A percentile compares a stretch with the other conserved stretches of the same genome.
phyloP scores from a whole-genome alignment of 306 rosid genomes.

The Abrus pulchellus region DNA sequence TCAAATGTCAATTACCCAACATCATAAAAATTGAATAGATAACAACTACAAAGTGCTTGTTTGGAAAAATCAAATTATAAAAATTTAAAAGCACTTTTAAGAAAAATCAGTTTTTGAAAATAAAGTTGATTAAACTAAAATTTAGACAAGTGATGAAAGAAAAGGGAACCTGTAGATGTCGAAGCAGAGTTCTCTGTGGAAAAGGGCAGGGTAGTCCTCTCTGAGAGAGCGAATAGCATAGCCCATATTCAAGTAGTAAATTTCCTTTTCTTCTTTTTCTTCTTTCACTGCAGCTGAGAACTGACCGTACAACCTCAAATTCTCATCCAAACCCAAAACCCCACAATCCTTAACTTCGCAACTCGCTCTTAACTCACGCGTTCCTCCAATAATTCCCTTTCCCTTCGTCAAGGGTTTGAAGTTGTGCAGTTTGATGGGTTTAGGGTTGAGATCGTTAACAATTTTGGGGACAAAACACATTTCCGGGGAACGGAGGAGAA shows the following conservation, averaged over 20 bases:
- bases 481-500: slow-evolving; percentile 5
- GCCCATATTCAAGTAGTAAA: slow-evolving; percentile 15
- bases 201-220: slow-evolving; percentile 25
- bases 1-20: too few species aligned
- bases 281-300: not conserved
- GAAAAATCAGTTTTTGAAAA: too few species aligned
- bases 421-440: not conserved
- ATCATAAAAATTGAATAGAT: too few species aligned
- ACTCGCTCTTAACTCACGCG: not conserved
- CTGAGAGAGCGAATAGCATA: slow-evolving; percentile 14
- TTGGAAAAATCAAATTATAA: too few species aligned
- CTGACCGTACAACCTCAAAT: not conserved
- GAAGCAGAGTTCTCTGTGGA: slow-evolving; percentile 21
- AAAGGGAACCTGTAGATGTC: not conserved
- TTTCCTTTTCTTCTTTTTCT: slow-evolving; percentile 9
- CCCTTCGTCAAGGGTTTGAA: not conserved
- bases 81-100: too few species aligned
- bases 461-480: not conserved
- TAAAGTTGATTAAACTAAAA: too few species aligned
- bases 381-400: not conserved
- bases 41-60: not conserved
- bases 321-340: not conserved
- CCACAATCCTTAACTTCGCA: not conserved
- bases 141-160: not conserved
- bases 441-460: not conserved